Percentiles rank a stretch among this genome's conserved stretches.
phyloP scores from a whole-genome alignment of 257 asterid genomes.

The Solanum arcanum region DNA sequence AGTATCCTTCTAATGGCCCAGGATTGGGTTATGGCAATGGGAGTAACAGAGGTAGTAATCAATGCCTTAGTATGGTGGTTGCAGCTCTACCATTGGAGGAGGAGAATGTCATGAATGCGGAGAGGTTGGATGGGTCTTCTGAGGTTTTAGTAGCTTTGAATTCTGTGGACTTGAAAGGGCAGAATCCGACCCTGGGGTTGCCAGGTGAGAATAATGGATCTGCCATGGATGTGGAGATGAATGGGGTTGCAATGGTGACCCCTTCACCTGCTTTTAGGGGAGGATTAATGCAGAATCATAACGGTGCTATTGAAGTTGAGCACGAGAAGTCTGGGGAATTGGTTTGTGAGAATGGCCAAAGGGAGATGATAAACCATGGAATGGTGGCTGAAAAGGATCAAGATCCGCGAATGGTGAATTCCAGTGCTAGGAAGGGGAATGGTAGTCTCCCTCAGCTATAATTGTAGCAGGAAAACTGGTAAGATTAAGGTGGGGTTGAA shows the following conservation, averaged over 20 bases:
- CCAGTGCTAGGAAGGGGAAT: constrained; percentile 5
- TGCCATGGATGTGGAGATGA: constrained; percentile 45
- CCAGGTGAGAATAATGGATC: constrained; percentile 3
- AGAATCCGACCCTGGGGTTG: background rate
- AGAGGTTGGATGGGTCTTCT: constrained; percentile 25
- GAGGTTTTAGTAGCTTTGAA: constrained; percentile 34
- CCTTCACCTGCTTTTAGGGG: background rate
- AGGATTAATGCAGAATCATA: constrained; percentile 1
- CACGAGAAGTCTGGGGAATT: constrained; percentile 1
- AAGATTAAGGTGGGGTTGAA: background rate
- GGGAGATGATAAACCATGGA: constrained; percentile 12
- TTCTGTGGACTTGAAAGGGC: constrained; percentile 37
- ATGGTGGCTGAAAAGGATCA: constrained; percentile 7
- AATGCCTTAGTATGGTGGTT: constrained; percentile 4
- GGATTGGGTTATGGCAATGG: background rate
- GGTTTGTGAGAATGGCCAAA: constrained; percentile 7
- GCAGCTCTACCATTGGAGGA: constrained; percentile 5
- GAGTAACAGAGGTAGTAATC: background rate
- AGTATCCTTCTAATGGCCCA: background rate
- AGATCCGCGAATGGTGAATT: constrained; percentile 11
- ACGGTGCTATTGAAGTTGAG: background rate
- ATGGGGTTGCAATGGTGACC: background rate
- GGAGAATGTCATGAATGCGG: constrained; percentile 4
- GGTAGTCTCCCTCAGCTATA: constrained; percentile 4
- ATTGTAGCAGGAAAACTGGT: constrained; percentile 5